Evolutionary conservation across 1,139 yeast species (phyloP).

Genomic region (Saccharomyces hybrid): DNA sequence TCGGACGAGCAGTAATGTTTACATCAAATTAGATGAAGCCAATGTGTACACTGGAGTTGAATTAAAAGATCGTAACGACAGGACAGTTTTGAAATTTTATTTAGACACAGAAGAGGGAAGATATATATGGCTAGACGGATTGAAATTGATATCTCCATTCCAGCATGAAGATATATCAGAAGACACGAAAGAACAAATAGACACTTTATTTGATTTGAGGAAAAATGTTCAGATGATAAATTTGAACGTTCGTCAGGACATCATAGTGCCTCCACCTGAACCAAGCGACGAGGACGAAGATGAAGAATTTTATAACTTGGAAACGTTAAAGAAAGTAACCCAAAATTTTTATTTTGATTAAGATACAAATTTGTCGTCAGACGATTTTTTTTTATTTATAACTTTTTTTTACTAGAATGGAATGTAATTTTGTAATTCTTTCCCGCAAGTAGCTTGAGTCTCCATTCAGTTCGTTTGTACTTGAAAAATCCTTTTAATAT

Average conservation of each 20-base stretch:
- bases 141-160: conserved; percentile 45
- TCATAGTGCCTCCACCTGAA: conserved; percentile 13
- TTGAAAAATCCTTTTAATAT: neutral
- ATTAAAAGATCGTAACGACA: conserved; percentile 38
- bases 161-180: conserved; percentile 32
- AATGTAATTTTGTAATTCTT: neutral
- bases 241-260: conserved; percentile 33
- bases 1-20: conserved; percentile 28
- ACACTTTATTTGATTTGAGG: conserved; percentile 50
- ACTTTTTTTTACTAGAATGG: neutral
- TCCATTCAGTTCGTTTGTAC: neutral
- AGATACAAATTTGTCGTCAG: neutral
- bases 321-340: conserved; percentile 37
- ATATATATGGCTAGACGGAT: conserved; percentile 74
- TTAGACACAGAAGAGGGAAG: conserved; percentile 67
- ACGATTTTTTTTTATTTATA: too few species aligned
- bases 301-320: conserved; percentile 39
- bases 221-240: conserved; percentile 58
- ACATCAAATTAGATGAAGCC: conserved; percentile 47
- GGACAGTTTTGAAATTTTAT: conserved; percentile 47
- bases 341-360: conserved; percentile 39
- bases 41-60: conserved; percentile 50
- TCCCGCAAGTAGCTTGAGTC: neutral
- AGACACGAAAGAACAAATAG: conserved; percentile 54
- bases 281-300: conserved; percentile 28